These are phyloP conservation scores for Boletus subparvulus DNA, from an alignment of 768 basidiomycete species.

Conservation along the genomic window DNA sequence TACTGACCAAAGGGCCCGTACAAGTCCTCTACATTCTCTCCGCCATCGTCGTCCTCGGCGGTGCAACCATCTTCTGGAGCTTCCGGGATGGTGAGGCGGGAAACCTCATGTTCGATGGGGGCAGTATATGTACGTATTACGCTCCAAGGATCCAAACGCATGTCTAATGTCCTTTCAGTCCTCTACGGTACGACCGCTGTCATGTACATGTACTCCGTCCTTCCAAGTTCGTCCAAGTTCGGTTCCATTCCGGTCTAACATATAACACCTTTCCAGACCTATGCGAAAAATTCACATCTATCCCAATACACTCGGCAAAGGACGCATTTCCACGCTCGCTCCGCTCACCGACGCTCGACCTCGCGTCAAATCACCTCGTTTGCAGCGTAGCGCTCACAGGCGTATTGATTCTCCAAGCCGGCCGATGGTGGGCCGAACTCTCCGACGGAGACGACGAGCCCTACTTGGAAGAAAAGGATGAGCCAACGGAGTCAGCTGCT, in stretches of 20 bases:
- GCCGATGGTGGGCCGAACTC: slow-evolving; percentile 81
- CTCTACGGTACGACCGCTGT: slow-evolving; percentile 68
- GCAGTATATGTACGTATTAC: slow-evolving; percentile 72
- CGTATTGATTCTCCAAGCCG: slow-evolving; percentile 80
- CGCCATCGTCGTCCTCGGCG: slow-evolving; percentile 59
- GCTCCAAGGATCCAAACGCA: background rate
- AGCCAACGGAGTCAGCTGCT: slow-evolving; percentile 13
- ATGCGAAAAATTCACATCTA: slow-evolving; percentile 53
- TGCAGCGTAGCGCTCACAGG: slow-evolving; percentile 87
- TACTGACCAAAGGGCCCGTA: slow-evolving; percentile 65
- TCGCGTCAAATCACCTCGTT: slow-evolving; percentile 81
- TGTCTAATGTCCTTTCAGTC: slow-evolving; percentile 45
- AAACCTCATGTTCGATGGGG: slow-evolving; percentile 91
- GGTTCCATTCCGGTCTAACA: background rate
- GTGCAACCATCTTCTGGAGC: slow-evolving; percentile 71
- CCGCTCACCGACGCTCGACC: slow-evolving; percentile 65
- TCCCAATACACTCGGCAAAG: slow-evolving; percentile 51
- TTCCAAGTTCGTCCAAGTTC: slow-evolving; percentile 61
- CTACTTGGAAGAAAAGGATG: slow-evolving; percentile 32
- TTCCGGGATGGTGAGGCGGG: slow-evolving; percentile 73
- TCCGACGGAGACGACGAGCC: slow-evolving; percentile 58
- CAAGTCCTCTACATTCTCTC: slow-evolving; percentile 56
- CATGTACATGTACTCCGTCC: slow-evolving; percentile 73
- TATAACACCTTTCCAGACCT: slow-evolving; percentile 44
- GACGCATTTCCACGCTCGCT: slow-evolving; percentile 65